Evolutionary conservation across 352 stramenopile species (phyloP), one percentile per base, ranked within the genome.

Genomic region (Phytophthora capsici): DNA sequence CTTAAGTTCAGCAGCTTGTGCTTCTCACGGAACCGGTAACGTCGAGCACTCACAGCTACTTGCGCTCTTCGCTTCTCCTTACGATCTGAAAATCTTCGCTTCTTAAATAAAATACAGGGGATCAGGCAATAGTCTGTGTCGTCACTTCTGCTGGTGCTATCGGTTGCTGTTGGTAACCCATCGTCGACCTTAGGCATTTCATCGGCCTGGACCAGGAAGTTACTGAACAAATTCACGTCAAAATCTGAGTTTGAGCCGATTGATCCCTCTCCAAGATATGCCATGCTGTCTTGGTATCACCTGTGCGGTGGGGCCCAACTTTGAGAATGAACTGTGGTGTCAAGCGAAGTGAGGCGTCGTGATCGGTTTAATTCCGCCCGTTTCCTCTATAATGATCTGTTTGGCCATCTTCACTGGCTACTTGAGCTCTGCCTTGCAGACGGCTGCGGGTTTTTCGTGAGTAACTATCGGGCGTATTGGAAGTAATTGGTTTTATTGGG

Each of bases 1-100:
- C 57, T 69, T 52, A 85, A 34, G 25, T 71, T 69, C 57, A 83
- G 54, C 61, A 81, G 63, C 44, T 84, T 72, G 50, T 77, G 50
- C 54, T 78, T 83, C 58, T 83, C 76, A 20, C 75, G 71, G 23
- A 54, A 60, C 3, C 70, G 70, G 28, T 75, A 62, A 1, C 60
- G 61, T 26, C 57, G 51, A 10, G 66, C 70, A 19, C 66, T 73
- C 20, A 58, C 60, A 1, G 62, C 66, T 8, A 75, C 56, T 45
- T 75, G 66, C 0, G 49, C 62, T 14, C 45, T 64, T 36, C 61
- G 54, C 26, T 63, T 69, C 14, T 41, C 40, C 49, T 68, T 71
- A 20, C 51, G 54, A n/a, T 67, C 66, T 30, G 46, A 41, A 12
- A 13, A 32, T 59, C 45, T 23, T 32, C 46, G 5, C 10, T 41